Base-by-base conservation (phyloP, 345 rosid genomes). In the Sonneratia alba region DNA sequence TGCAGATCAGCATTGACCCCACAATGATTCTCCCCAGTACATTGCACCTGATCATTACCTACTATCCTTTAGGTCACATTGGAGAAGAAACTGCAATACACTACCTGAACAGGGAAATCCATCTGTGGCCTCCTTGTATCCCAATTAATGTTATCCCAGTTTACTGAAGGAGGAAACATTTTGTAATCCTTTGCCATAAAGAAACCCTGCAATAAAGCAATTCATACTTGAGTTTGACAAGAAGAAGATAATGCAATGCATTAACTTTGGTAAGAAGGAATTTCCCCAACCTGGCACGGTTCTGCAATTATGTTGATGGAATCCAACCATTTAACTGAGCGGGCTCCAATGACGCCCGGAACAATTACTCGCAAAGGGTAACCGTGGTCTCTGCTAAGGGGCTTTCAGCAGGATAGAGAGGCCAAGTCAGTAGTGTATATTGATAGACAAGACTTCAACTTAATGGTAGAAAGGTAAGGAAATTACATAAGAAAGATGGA, bases 21-120 rank as follows among this genome's bases (percentile, higher is more conserved):
- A 57, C 9, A 0, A 57, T 22, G 63, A 22, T n/a, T 9, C n/a
- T 57, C 13, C 63, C 63, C 34, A n/a, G 63, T 57, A 57, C 13
- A 57, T n/a, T 22, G 12, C 34, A 57, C 13, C 63, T 34, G 38
- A 62, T 24, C 37, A 27, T 62, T 32, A 13, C 32, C 38, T 24
- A 49, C 4, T 70, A 24, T 6, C 24, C 40, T 11, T 34, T 40
- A 47, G 47, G 38, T 36, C n/a, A 71, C 24, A 14, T 22, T 36
- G 4, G 27, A 51, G 40, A 36, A 59, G 55, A 36, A 32, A 68
- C 68, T 64, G n/a, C 38, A 13, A 42, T 61, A 55, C 53, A 63
- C 70, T 67, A 92, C 98, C 99, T 95, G 99, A 78, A 95, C 92
- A 71, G 98, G 98, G 81, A 95, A 95, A 87, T 95, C 99, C 97